Conservation (phyloP, 139 green algal genomes). For the Eudorina sp. region DNA sequence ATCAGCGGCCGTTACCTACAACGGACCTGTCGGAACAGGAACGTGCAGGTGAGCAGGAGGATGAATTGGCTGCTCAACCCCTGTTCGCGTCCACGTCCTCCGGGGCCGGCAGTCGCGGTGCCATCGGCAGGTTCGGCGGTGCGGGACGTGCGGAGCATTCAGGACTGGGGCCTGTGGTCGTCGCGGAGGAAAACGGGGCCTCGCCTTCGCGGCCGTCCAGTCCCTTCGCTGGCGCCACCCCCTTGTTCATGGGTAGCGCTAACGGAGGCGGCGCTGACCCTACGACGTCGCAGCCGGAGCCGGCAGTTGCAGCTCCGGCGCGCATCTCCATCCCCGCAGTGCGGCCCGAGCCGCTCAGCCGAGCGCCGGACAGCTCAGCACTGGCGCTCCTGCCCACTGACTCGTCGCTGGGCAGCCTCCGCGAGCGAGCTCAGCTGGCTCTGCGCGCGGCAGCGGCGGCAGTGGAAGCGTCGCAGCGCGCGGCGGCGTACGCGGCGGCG, state of each 20-base stretch:
- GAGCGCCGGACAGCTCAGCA: slow-evolving; percentile 14
- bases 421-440: slow-evolving; percentile 38
- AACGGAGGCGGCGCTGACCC: background rate
- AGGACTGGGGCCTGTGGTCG: too few relatives aligned
- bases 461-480: slow-evolving; percentile 45
- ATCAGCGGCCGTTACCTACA: too few relatives aligned
- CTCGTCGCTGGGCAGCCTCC: background rate
- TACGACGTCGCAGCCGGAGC: background rate
- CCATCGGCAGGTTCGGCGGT: background rate
- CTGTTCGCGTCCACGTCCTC: background rate
- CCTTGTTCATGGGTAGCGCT: background rate
- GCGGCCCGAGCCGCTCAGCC: slow-evolving; percentile 33
- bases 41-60: too few relatives aligned
- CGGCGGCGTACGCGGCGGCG: slow-evolving; percentile 49
- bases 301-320: background rate
- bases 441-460: slow-evolving; percentile 41
- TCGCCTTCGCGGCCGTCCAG: background rate
- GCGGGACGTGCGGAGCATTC: too few relatives aligned
- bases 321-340: background rate
- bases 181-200: too few relatives aligned
- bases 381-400: slow-evolving; percentile 16
- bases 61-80: background rate
- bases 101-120: background rate
- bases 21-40: too few relatives aligned
- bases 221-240: background rate